A percentile compares a stretch with the other conserved stretches of the same genome.
phyloP scores from a whole-genome alignment of 495 filamentous ascomycete species.

The Trypethelium eluteriae region DNA sequence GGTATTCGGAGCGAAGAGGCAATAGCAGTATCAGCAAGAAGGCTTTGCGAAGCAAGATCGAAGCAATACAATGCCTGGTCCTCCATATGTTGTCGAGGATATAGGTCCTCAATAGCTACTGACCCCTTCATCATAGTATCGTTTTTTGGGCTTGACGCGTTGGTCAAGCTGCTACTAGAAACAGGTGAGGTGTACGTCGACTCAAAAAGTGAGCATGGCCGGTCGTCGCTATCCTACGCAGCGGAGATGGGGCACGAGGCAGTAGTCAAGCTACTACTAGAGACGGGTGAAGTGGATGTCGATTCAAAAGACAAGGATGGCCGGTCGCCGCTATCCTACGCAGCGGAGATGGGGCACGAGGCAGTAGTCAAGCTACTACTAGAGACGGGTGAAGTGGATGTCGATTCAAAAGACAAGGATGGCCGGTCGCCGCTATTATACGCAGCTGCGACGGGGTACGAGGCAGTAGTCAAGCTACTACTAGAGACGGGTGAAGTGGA shows the following conservation, averaged over 20 bases:
- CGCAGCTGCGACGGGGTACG: neutral
- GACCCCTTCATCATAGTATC: neutral
- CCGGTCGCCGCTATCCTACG: slow-evolving; percentile 10
- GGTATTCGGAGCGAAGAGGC: neutral
- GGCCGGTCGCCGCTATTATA: neutral
- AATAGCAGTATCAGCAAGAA: neutral
- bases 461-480: slow-evolving; percentile 2
- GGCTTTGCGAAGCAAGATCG: neutral
- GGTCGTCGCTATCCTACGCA: neutral
- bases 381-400: slow-evolving; percentile 12
- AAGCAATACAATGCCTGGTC: neutral
- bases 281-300: neutral
- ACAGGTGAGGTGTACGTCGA: neutral
- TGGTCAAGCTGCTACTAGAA: slow-evolving; percentile 9
- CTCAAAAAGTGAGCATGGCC: neutral
- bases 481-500: slow-evolving; percentile 16
- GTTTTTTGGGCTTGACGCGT: neutral
- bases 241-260: neutral
- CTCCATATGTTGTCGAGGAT: neutral
- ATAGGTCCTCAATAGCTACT: no score
- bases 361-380: slow-evolving; percentile 23
- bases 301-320: slow-evolving; percentile 8
- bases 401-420: neutral
- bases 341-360: slow-evolving; percentile 21
- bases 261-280: neutral